Evolutionary conservation across 2,329 filamentous ascomycete species (phyloP), one percentile per base, ranked within the genome.

Genomic region (Neopestalotiopsis clavispora): DNA sequence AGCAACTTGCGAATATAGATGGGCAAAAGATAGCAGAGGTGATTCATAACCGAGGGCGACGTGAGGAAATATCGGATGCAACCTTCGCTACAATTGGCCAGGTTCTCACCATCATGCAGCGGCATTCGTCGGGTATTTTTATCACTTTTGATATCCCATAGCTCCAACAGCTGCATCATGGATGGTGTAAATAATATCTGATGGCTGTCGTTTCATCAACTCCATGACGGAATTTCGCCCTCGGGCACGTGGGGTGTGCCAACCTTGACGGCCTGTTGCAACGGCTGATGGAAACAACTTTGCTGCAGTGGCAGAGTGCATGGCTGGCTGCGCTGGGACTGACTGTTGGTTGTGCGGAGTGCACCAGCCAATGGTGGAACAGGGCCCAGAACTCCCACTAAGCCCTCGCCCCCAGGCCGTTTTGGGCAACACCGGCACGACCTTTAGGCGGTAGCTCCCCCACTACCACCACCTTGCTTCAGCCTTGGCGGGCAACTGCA

Each of bases 401-500:
- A 23, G 45, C 45, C 45, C n/a, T 14, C 17, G 45, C 20, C 45
- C 9, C 45, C 45, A 52, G 45, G 45, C 45, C n/a, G n/a, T 20
- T 52, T 52, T 52, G n/a, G 45, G 45, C n/a, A 9, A 17, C n/a
- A 52, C 45, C 17, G n/a, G 45, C 20, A 20, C 6, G 17, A 52
- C 17, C 45, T 58, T 57, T 23, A 45, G 63, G 63, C 42, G 63
- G 42, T 32, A 23, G 40, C 52, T 65, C 42, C 52, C 52, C 63
- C 63, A 66, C 45, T 34, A 57, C 28, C 20, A 45, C n/a, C 59
- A 17, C 14, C 17, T 17, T 34, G 10, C 32, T 23, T 67, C 68
- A 70, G 68, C 68, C 70, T 71, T 71, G 69, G 69, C 69, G 59
- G 66, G 65, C 62, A 61, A 9, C 34, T 65, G 40, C 14, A 38